Evolutionary conservation across 2,329 filamentous ascomycete species (phyloP).

Genomic region (Elsinoe fawcettii): DNA sequence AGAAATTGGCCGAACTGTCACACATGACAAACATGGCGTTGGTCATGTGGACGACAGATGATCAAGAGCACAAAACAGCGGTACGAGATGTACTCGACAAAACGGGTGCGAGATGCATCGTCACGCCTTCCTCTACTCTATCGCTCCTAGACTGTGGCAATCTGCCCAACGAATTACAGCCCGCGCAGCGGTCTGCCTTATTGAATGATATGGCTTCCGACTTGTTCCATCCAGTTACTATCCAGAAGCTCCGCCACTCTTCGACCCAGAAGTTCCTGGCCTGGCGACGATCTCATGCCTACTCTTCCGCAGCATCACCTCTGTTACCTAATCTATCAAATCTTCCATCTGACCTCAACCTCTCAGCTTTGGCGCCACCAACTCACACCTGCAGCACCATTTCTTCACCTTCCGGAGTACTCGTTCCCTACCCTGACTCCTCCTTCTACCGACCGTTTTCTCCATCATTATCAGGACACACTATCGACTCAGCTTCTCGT

Average conservation of each 20-base stretch:
- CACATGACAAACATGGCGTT: not conserved
- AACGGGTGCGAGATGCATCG: not conserved
- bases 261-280: slow-evolving; percentile 73
- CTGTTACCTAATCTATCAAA: slow-evolving; percentile 23
- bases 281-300: slow-evolving; percentile 46
- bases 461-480: slow-evolving; percentile 12
- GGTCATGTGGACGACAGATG: not conserved
- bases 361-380: slow-evolving; percentile 4
- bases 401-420: slow-evolving; percentile 23
- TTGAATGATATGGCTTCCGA: slow-evolving; percentile 60
- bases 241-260: slow-evolving; percentile 72
- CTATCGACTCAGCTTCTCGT: slow-evolving; percentile 7
- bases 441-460: slow-evolving; percentile 7
- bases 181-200: slow-evolving; percentile 48
- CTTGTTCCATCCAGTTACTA: slow-evolving; percentile 69
- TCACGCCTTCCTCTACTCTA: not conserved
- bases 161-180: not conserved
- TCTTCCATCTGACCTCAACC: slow-evolving; percentile 5
- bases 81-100: not conserved
- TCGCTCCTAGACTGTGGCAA: not conserved
- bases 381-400: slow-evolving; percentile 16
- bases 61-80: not conserved
- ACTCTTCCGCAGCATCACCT: slow-evolving; percentile 18
- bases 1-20: not conserved
- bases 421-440: slow-evolving; percentile 12